Percentiles rank a stretch among this genome's conserved stretches.
Evolutionary conservation across 1,284 basidiomycete genomes (phyloP).

Genomic region (Trichosporon sp.): DNA sequence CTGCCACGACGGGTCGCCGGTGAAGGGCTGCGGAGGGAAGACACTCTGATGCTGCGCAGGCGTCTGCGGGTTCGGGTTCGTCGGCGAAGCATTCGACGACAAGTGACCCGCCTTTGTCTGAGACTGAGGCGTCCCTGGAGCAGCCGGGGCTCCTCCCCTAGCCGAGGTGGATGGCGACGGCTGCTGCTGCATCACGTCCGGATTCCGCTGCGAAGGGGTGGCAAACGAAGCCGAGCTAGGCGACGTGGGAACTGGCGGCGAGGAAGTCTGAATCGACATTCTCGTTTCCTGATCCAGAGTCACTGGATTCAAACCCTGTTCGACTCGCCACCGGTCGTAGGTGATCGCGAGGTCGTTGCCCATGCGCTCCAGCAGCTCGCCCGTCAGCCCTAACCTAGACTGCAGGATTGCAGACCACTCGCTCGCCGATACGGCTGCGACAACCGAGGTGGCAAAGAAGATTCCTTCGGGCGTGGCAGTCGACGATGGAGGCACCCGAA

Average conservation of each 20-base stretch:
- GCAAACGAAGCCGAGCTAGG: slow-evolving; percentile 5
- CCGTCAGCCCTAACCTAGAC: slow-evolving; percentile 24
- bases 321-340: slow-evolving; percentile 24
- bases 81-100: slow-evolving; percentile 10
- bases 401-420: slow-evolving; percentile 16
- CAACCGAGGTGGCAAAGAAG: slow-evolving; percentile 23
- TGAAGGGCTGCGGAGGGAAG: slow-evolving; percentile 5
- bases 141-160: neutral
- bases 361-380: slow-evolving; percentile 31
- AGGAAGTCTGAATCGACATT: neutral
- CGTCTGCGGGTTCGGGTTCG: slow-evolving; percentile 16
- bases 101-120: slow-evolving; percentile 8
- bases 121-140: slow-evolving; percentile 9
- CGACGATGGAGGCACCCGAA: neutral
- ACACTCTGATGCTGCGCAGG: slow-evolving; percentile 9
- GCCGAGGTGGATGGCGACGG: slow-evolving; percentile 1
- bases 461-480: slow-evolving; percentile 17
- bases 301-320: slow-evolving; percentile 1
- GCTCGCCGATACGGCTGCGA: slow-evolving; percentile 17
- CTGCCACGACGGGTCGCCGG: neutral
- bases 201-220: slow-evolving; percentile 1
- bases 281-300: neutral
- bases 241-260: neutral
- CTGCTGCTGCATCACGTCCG: neutral
- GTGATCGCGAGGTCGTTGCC: slow-evolving; percentile 23